Base-by-base conservation (phyloP, 2,329 filamentous ascomycete species). In the Didymella pinodella region DNA sequence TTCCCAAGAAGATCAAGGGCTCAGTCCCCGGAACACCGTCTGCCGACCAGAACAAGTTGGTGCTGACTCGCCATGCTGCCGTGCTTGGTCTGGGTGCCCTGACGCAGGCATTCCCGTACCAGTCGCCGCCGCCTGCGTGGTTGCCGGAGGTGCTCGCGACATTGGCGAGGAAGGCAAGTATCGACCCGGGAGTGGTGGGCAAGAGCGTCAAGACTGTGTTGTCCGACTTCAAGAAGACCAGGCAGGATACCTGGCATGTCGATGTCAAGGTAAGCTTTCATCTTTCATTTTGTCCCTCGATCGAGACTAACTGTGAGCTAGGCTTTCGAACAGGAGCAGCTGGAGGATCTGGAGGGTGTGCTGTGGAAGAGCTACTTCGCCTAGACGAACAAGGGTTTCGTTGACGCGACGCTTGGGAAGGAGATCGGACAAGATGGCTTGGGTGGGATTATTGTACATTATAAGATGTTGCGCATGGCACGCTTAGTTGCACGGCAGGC, bases 281-380 rank as follows among this genome's bases (percentile, higher is more conserved):
- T 25, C 26, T 7, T 22, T 22, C 3, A 31, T 11, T 31, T 31
- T n/a, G n/a, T 44, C 36, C 47, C 32, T 14, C 4, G 29, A 31
- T 11, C 11, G 4, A 32, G 3, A 38, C 46, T 41, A 59, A 29
- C 45, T 6, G n/a, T 40, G 12, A 49, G 49, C 60, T 64, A 90
- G 87, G 87, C 85, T 60, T 99, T 99, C 75, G 93, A 93, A 26
- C 81, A 90, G 29, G 95, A 98, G 69, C 94, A 99, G 73, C 82
- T 99, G 11, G 95, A 98, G 77, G 94, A 98, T 74, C 78, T 99
- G 59, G 93, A 97, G 71, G 95, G 95, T 51, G 96, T 99, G 47
- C 82, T 99, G 51, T 99, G 95, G 95, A 99, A 99, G 88, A 98
- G 94, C 78, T 99, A 99, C 76, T 99, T 99, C 82, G 96, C 93